Evolutionary conservation across 1,139 yeast species (phyloP), one percentile per base, ranked within the genome.

Genomic region (Yamadazyma siamensis): DNA sequence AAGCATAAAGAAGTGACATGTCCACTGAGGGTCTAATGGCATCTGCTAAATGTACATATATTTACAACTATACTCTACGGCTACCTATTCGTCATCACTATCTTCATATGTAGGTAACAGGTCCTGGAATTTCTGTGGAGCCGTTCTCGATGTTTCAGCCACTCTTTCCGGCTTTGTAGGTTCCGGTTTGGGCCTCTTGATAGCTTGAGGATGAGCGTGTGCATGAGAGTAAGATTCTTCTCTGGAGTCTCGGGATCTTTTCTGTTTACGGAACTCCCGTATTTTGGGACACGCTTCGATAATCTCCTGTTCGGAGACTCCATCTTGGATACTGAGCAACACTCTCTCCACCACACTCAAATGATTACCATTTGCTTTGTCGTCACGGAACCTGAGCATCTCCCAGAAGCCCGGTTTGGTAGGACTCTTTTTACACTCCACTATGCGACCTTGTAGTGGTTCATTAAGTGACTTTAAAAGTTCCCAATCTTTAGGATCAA

Each of bases 371-470:
- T 84, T 82, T 15, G 75, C 59, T 52, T 94, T 94, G 54, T 94
- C 99, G 56, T 91, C 95, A 52, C 99, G 71, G 56, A 91, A 91
- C 36, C 99, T 69, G 36, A 91, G 57, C 67, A 85, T 72, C 38
- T 79, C 78, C 98, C 98, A 94, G 32, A 67, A 72, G 1, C 80
- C 80, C 3, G 61, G 59, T 21, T 45, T 52, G 31, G 72, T 65
- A 15, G 65, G 61, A 34, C 80, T 79, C 46, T 71, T 70, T 38
- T 77, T 66, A 43, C 95, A 87, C 56, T 94, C 99, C 3, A 82
- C 89, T 20, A 94, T 77, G 39, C 97, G 65, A n/a, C 91, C 95
- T 48, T 89, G 87, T 30, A 91, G 65, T 0, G 97, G 96, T 53
- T 91, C 87, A 8, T 74, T 71, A 23, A 82, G 54, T 1, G 51